These are phyloP conservation scores for Fusarium floridanum DNA, from an alignment of 2,329 filamentous ascomycete genomes.

Conservation along the genomic window DNA sequence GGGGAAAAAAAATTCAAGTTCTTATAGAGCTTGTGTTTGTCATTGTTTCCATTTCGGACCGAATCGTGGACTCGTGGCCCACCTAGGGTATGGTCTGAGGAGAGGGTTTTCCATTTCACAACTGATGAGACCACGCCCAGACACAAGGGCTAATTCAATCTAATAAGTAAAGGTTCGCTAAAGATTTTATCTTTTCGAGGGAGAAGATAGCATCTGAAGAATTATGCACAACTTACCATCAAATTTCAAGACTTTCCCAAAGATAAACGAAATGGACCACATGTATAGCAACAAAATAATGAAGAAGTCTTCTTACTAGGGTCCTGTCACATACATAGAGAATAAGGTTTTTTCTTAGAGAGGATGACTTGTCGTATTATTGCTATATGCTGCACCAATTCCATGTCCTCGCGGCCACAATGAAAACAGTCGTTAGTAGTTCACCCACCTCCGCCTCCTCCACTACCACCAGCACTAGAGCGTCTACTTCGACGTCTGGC, in stretches of 20 bases:
- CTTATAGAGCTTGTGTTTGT: background rate
- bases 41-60: background rate
- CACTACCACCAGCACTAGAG: background rate
- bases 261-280: background rate
- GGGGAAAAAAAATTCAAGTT: background rate
- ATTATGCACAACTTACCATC: background rate
- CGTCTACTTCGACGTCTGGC: background rate
- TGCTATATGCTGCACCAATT: too few species aligned
- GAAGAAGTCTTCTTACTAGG: too few species aligned
- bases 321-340: too few species aligned
- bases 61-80: background rate
- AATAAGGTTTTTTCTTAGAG: too few species aligned
- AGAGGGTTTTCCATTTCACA: background rate
- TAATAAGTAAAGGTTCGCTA: too few species aligned
- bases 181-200: background rate
- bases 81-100: background rate
- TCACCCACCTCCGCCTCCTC: background rate
- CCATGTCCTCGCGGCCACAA: too few species aligned
- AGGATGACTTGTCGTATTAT: too few species aligned
- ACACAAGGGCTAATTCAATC: background rate
- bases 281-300: background rate
- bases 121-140: background rate
- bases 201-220: background rate
- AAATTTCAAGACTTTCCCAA: background rate
- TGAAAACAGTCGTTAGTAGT: too few species aligned